Base-by-base conservation (phyloP, 169 alveolate genomes). In the Babesia microti region DNA sequence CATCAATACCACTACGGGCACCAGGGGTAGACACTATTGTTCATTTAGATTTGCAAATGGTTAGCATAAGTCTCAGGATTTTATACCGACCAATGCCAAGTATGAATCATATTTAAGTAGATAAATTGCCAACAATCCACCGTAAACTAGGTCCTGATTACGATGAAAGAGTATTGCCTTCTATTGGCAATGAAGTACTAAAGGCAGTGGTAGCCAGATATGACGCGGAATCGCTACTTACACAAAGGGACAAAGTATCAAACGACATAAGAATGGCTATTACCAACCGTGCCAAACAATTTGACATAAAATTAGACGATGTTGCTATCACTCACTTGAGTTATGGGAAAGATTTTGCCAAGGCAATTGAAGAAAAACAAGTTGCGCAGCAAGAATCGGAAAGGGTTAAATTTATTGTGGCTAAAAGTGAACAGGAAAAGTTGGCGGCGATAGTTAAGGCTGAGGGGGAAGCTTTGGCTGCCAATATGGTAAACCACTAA, bases 301-400 rank as follows among this genome's bases (percentile, higher is more conserved):
- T 93, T 81, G 91, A 88, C 52, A 92, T 94, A 42, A 68, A 83
- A 23, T 73, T 94, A 44, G 98, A 94, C 55, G 98, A 94, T 72
- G 96, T 94, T 41, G 91, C 98, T 32, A 94, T 94, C 36, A 91
- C 97, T 18, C 97, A 94, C 60, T 71, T 94, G 39, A 83, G 91
- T 44, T 94, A 92, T 70, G 95, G 97, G 9, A 89, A 86, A 63
- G 99, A 94, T 71, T 94, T 91, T 72, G 78, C 92, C 34, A 85
- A 85, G 67, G 98, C 99, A 17, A 91, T 92, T 50, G 99, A 94
- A 73, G 94, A 92, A 59, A 94, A 94, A 79, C 96, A 94, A 66
- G 96, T 94, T 15, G 99, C 99, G 18, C 89, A 94, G 69, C 97
- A 94, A 71, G 97, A 91, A 36, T 95, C 98, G 30, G 98, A 94